Percentiles rank a stretch among this genome's conserved stretches.
These are phyloP conservation scores for Teratosphaeria viscida DNA, from an alignment of 2,329 filamentous ascomycete genomes.

Conservation along the genomic window DNA sequence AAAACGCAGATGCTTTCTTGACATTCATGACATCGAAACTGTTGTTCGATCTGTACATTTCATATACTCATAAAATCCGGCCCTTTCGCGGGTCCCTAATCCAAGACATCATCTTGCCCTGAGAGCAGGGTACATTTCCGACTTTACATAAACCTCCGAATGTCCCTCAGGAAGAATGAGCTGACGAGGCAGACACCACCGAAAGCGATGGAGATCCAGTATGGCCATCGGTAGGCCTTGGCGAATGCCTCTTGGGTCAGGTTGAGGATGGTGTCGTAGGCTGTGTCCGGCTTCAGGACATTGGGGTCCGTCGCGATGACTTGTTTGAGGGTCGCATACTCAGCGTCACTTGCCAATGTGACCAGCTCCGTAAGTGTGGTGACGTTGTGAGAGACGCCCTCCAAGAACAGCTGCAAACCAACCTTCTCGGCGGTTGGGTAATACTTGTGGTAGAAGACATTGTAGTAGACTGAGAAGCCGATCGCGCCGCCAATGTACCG, in stretches of 20 bases:
- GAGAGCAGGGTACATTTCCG: neutral
- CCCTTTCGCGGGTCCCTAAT: neutral
- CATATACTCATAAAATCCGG: neutral
- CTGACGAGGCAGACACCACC: slow-evolving; percentile 21
- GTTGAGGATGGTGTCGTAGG: slow-evolving; percentile 17
- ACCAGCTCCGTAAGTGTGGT: slow-evolving; percentile 9
- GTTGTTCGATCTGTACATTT: neutral
- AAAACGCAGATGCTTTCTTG: too few relatives aligned
- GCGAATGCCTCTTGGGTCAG: slow-evolving; percentile 19
- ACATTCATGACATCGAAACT: too few relatives aligned
- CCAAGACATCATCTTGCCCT: neutral
- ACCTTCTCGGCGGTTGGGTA: slow-evolving; percentile 7
- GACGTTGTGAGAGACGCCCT: neutral
- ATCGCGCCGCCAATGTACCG: slow-evolving; percentile 58
- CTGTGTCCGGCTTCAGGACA: slow-evolving; percentile 11
- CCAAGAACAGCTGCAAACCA: neutral
- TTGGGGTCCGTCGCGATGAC: slow-evolving; percentile 8
- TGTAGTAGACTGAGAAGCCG: slow-evolving; percentile 39
- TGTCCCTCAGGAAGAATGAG: slow-evolving; percentile 21
- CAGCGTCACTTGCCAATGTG: slow-evolving; percentile 12
- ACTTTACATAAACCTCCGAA: slow-evolving; percentile 15
- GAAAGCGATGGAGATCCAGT: slow-evolving; percentile 25
- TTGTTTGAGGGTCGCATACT: slow-evolving; percentile 8
- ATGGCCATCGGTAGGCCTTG: slow-evolving; percentile 20
- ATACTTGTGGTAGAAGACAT: slow-evolving; percentile 39